Conservation (phyloP, 2,329 filamentous ascomycete genomes). For the Calonectria leucothoes region DNA sequence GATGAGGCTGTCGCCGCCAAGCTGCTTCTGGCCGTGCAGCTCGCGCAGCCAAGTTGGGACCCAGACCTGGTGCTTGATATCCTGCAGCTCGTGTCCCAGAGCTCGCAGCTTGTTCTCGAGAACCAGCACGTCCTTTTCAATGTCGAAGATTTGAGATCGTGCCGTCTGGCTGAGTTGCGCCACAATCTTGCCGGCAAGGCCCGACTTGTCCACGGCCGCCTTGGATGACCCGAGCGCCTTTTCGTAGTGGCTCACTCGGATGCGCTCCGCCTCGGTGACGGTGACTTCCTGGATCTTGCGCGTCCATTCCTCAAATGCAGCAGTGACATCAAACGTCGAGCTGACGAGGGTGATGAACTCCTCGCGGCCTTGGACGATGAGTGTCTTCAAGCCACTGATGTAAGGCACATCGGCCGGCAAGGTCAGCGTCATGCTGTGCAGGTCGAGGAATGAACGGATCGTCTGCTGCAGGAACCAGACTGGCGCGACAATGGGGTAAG, state of each 20-base stretch:
- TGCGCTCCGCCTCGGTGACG: not conserved
- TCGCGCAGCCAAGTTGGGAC: not conserved
- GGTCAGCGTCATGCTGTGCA: not conserved
- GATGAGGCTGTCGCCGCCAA: not conserved
- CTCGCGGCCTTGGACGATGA: not conserved
- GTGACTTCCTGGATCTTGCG: not conserved
- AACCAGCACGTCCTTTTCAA: not conserved
- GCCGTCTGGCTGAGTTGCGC: not conserved
- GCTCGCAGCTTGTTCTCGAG: not conserved
- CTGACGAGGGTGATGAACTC: not conserved
- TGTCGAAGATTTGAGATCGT: not conserved
- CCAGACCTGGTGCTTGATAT: not conserved
- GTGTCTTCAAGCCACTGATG: not conserved
- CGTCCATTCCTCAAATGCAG: not conserved
- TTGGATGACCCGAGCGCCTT: not conserved
- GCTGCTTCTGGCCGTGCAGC: not conserved
- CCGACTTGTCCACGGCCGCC: not conserved
- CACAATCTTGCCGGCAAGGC: not conserved
- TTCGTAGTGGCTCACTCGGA: not conserved
- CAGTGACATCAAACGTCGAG: not conserved
- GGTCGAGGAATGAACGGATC: not conserved
- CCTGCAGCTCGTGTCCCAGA: not conserved
- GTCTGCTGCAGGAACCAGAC: not conserved
- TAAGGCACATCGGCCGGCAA: not conserved
- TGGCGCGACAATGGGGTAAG: not conserved